phyloP scores from a whole-genome alignment of 2,329 filamentous ascomycete species.

The Byssochlamys sp. region DNA sequence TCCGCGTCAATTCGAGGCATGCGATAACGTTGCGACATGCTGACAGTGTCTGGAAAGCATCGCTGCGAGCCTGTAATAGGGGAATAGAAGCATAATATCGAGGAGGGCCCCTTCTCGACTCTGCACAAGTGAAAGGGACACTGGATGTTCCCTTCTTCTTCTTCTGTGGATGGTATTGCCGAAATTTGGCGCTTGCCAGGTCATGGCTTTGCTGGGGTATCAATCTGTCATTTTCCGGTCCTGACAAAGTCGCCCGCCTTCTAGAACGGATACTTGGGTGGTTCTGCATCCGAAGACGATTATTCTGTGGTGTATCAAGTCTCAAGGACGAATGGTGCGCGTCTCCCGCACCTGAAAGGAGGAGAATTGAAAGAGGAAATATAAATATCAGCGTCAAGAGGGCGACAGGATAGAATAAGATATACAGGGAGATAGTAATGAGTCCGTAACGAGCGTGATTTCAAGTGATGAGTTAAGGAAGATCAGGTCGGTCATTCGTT shows the following conservation, averaged over 20 bases:
- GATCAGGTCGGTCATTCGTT: neutral
- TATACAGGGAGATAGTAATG: neutral
- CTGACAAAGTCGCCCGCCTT: neutral
- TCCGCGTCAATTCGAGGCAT: conserved; percentile 19
- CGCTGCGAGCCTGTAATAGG: conserved; percentile 12
- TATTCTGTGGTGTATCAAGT: neutral
- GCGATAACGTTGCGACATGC: conserved; percentile 19
- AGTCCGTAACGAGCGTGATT: neutral
- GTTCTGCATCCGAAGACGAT: neutral
- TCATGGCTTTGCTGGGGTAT: neutral
- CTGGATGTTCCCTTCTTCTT: neutral
- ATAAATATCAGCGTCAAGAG: neutral
- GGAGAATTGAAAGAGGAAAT: neutral
- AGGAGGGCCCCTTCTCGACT: neutral
- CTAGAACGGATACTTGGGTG: neutral
- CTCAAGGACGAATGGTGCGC: neutral
- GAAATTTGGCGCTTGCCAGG: neutral
- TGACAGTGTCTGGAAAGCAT: conserved; percentile 15
- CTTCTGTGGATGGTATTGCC: neutral
- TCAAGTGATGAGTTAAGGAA: neutral
- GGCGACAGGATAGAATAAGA: neutral
- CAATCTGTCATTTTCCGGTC: neutral
- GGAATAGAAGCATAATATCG: conserved; percentile 1
- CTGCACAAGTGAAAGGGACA: neutral
- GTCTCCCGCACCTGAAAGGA: neutral